Percentiles rank a stretch among this genome's conserved stretches.
Evolutionary conservation across 495 filamentous ascomycete genomes (phyloP).

Genomic region (Hypoxylon subgilvum): DNA sequence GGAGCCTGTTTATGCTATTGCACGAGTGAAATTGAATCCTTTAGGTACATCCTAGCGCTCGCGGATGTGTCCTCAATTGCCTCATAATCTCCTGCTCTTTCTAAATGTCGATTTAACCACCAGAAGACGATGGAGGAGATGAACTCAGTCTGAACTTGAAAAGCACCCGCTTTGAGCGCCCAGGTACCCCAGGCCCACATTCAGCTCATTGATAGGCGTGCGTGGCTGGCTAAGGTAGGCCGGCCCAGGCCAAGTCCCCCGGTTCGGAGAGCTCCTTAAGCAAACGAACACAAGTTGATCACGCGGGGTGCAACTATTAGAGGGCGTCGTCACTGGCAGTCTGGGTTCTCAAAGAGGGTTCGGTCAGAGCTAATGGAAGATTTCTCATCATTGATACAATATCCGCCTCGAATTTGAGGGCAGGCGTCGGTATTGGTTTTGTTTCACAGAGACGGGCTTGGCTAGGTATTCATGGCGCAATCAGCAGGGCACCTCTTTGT

Average conservation of each 20-base stretch:
- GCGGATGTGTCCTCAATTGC: too few species aligned
- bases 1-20: too few species aligned
- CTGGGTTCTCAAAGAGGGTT: too few species aligned
- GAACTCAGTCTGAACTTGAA: neutral
- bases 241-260: neutral
- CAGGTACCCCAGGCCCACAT: neutral
- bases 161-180: neutral
- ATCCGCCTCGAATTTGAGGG: too few species aligned
- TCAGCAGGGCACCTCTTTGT: constrained; percentile 18
- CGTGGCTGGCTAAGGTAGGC: neutral
- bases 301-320: constrained; percentile 10
- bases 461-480: constrained; percentile 3
- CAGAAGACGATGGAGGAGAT: neutral
- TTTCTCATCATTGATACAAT: too few species aligned
- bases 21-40: too few species aligned
- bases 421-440: neutral
- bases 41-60: too few species aligned
- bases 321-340: neutral
- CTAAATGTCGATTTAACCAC: neutral
- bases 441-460: neutral
- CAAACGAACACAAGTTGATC: constrained; percentile 9
- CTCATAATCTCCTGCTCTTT: neutral
- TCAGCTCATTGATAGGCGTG: neutral
- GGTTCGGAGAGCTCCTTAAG: constrained; percentile 4
- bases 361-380: too few species aligned